Base-by-base conservation (phyloP, 345 rosid genomes). In the Syzygium jambos region DNA sequence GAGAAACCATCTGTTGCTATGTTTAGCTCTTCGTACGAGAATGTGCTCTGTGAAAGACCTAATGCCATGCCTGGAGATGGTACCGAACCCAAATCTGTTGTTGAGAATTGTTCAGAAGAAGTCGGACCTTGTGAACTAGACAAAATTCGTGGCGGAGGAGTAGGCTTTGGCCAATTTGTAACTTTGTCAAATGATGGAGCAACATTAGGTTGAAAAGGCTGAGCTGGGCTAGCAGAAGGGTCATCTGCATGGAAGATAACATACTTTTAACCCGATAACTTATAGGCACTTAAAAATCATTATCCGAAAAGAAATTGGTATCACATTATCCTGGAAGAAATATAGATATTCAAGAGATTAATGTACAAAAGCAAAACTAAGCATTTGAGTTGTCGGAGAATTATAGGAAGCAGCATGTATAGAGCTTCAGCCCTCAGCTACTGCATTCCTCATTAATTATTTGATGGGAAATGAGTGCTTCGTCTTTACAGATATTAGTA, bases 1-100 rank as follows among this genome's bases (percentile, higher is more conserved):
- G 95, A 92, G 92, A 95, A 96, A 34, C 88, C 87, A 84, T 88
- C 73, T 16, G 95, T 94, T 86, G 98, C 98, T 52, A 52, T 85
- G 85, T 91, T 91, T 84, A 96, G 88, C 30, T 95, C 95, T 87
- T 93, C 92, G 49, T 93, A 96, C 1, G 92, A 86, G 78, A 93
- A 94, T 73, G 91, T 87, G 68, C 95, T 94, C 87, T 87, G 90
- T 7, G 93, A 93, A 88, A 86, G 89, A 59, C 95, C 92, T 86
- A 92, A 53, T 51, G 89, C 14, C 86, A 91, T 78, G 89, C 90
- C 93, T 3, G 92, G 93, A 54, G 93, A 92, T 65, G 86, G 86
- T 12, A 91, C 52, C 77, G 86, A 83, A 87, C 78, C 41, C 29
- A 46, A 2, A 13, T 27, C 85, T 57, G 84, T 73, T 59, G 65